Conservation (phyloP, 2,329 filamentous ascomycete species). For the Acrodontium crateriforme region DNA sequence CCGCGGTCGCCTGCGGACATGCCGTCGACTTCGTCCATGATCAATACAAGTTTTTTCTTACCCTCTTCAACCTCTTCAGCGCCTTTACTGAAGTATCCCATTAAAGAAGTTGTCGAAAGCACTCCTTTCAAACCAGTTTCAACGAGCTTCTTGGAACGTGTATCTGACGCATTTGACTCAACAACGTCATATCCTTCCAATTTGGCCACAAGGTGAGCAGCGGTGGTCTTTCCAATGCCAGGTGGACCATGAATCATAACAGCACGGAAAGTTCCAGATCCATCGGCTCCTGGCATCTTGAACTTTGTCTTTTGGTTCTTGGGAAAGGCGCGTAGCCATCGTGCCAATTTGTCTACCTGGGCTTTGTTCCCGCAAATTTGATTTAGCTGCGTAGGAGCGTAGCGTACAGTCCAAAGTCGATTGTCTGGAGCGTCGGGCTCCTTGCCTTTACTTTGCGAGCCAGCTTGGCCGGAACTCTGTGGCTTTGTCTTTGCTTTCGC, state of each 20-base stretch:
- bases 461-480: slow-evolving; percentile 22
- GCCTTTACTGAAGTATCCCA: slow-evolving; percentile 69
- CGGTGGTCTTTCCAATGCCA: slow-evolving; percentile 94
- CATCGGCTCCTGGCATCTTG: slow-evolving; percentile 69
- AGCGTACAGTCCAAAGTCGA: slow-evolving; percentile 86
- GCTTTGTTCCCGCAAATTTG: slow-evolving; percentile 95
- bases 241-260: slow-evolving; percentile 91
- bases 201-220: slow-evolving; percentile 85
- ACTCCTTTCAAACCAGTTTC: slow-evolving; percentile 80
- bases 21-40: slow-evolving; percentile 98
- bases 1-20: slow-evolving; percentile 97
- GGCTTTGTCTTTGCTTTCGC: slow-evolving; percentile 30
- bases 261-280: slow-evolving; percentile 69
- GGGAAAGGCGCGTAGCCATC: slow-evolving; percentile 73
- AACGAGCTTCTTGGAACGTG: slow-evolving; percentile 88
- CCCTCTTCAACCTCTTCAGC: slow-evolving; percentile 68
- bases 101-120: slow-evolving; percentile 81
- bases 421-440: slow-evolving; percentile 34
- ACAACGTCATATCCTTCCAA: slow-evolving; percentile 86
- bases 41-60: slow-evolving; percentile 88
- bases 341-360: slow-evolving; percentile 76
- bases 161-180: slow-evolving; percentile 92
- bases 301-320: slow-evolving; percentile 70
- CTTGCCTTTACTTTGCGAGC: slow-evolving; percentile 22
- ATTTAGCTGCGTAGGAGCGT: slow-evolving; percentile 68